These are phyloP conservation scores for Termitomyces titanicus DNA, from an alignment of 768 basidiomycete genomes.

Conservation along the genomic window DNA sequence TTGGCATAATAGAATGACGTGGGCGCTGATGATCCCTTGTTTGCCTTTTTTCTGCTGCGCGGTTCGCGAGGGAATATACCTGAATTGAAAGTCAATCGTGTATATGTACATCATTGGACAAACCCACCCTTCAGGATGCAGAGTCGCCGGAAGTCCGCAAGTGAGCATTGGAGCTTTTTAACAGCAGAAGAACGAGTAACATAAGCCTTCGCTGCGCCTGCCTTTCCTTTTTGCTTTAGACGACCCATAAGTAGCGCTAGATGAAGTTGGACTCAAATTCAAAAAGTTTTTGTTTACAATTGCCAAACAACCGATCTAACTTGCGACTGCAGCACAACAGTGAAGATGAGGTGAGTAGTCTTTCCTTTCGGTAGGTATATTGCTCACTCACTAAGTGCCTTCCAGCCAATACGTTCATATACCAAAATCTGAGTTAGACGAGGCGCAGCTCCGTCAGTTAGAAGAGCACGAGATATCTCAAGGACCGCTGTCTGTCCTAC, in stretches of 20 bases:
- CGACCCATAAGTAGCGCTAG: conserved; percentile 64
- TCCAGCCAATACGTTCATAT: conserved; percentile 93
- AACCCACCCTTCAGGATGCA: conserved; percentile 93
- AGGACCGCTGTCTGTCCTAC: conserved; percentile 93
- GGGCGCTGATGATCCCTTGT: conserved; percentile 95
- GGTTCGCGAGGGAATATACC: conserved; percentile 99
- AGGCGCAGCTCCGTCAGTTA: conserved; percentile 90
- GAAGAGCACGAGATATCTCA: conserved; percentile 99
- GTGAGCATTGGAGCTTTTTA: conserved; percentile 93
- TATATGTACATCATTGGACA: conserved; percentile 1
- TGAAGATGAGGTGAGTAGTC: conserved; percentile 34
- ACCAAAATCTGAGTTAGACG: conserved; percentile 95
- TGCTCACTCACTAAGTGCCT: conserved; percentile 3
- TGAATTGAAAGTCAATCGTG: conserved; percentile 27
- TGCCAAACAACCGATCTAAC: conserved; percentile 24
- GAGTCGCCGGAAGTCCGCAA: conserved; percentile 93
- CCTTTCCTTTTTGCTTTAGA: conserved; percentile 79
- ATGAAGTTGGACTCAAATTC: conserved; percentile 2
- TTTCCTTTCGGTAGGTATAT: background rate
- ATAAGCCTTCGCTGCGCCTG: conserved; percentile 89
- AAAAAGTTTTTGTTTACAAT: conserved; percentile 33
- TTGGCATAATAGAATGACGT: conserved; percentile 98
- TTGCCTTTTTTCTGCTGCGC: conserved; percentile 84
- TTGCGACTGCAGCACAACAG: background rate
- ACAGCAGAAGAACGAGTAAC: conserved; percentile 87